Percentiles rank a stretch among this genome's conserved stretches.
These are phyloP conservation scores for Citrullus colocynthis DNA, from an alignment of 306 rosid genomes.

Conservation along the genomic window DNA sequence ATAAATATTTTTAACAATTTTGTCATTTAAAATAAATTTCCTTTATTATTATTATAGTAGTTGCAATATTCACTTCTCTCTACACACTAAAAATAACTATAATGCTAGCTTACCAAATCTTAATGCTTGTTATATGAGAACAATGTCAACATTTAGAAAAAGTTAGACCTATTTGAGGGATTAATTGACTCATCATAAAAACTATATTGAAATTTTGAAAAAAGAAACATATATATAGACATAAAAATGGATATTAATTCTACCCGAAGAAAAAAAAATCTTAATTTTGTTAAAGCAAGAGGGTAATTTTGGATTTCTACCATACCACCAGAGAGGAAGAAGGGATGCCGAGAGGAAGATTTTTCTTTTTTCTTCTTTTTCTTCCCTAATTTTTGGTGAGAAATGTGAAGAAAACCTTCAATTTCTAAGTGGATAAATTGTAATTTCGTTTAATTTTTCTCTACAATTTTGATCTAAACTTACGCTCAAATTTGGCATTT, in stretches of 20 bases:
- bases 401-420: neutral
- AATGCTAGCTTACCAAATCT: neutral
- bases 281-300: neutral
- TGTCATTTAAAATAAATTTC: too few relatives aligned
- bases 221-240: neutral
- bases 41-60: too few relatives aligned
- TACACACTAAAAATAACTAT: too few relatives aligned
- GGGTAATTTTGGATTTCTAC: neutral
- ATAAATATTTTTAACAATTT: too few relatives aligned
- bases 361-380: neutral
- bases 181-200: neutral
- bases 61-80: neutral
- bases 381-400: neutral
- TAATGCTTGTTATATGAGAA: neutral
- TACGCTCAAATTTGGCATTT: neutral
- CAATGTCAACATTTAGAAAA: neutral
- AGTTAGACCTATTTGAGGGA: neutral
- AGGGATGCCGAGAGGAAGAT: neutral
- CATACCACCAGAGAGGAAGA: neutral
- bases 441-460: neutral
- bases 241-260: neutral
- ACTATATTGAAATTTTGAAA: neutral
- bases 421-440: neutral
- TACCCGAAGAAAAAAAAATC: neutral
- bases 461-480: neutral